Percentiles rank a stretch among this genome's conserved stretches.
These are phyloP conservation scores for Penicillium pulvis DNA, from an alignment of 495 filamentous ascomycete genomes.

Conservation along the genomic window DNA sequence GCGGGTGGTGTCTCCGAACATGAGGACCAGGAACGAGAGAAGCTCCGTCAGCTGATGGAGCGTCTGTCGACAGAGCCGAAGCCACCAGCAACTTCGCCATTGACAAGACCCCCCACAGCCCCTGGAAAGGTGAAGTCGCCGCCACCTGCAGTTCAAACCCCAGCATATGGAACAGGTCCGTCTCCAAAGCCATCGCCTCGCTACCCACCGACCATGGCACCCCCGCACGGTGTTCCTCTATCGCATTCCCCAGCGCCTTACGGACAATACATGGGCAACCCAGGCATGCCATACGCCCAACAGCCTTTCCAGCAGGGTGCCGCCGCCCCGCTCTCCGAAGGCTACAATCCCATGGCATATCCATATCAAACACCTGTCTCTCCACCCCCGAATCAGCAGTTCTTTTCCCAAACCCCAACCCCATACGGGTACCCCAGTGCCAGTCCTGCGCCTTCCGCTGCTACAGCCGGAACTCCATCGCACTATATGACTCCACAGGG, in stretches of 20 bases:
- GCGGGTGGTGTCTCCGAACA: slow-evolving; percentile 67
- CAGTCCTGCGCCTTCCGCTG: slow-evolving; percentile 37
- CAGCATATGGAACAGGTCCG: slow-evolving; percentile 39
- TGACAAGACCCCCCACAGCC: slow-evolving; percentile 40
- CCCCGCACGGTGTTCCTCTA: slow-evolving; percentile 32
- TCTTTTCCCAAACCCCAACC: slow-evolving; percentile 42
- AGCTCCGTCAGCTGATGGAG: slow-evolving; percentile 89
- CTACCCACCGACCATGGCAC: slow-evolving; percentile 45
- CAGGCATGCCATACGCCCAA: slow-evolving; percentile 31
- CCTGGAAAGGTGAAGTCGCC: slow-evolving; percentile 43
- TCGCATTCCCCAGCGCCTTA: slow-evolving; percentile 48
- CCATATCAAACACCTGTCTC: slow-evolving; percentile 51
- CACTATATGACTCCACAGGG: slow-evolving; percentile 66
- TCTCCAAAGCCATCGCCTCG: slow-evolving; percentile 48
- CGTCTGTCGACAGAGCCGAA: slow-evolving; percentile 81
- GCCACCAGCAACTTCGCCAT: slow-evolving; percentile 42
- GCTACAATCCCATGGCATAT: slow-evolving; percentile 59
- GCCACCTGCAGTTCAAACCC: slow-evolving; percentile 46
- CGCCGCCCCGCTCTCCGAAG: slow-evolving; percentile 46
- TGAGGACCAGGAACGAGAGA: slow-evolving; percentile 82
- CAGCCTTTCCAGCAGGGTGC: slow-evolving; percentile 52
- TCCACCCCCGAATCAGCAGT: slow-evolving; percentile 47
- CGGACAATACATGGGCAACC: slow-evolving; percentile 38
- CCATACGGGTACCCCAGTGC: slow-evolving; percentile 40
- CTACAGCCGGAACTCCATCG: slow-evolving; percentile 22